Evolutionary conservation across 2,329 filamentous ascomycete genomes (phyloP), one percentile per base, ranked within the genome.

Genomic region (Pestalotiopsis sp.): DNA sequence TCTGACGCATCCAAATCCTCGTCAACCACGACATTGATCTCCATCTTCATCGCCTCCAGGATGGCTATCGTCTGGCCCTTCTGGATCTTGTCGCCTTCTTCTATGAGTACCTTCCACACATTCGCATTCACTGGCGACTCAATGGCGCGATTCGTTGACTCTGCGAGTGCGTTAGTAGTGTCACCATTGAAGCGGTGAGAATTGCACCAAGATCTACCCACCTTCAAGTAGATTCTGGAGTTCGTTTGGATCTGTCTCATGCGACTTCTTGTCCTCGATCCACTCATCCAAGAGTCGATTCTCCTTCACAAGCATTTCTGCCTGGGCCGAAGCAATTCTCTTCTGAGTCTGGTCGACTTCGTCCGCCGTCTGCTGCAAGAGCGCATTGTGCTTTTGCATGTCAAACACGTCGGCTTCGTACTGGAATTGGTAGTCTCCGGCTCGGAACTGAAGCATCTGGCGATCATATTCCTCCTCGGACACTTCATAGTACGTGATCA

Each of bases 1-100:
- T 59, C 68, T 13, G 72, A 41, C 2, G 70, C 71, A 4, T 69
- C 66, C 17, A 72, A 67, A 5, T 68, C 65, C 5, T 68, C 70
- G 14, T 70, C 72, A 1, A 69, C 70, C 4, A 25, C 6, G 1
- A 86, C 80, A 14, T 80, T 79, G 68, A 88, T 85, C 71, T 88
- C 87, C 79, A 88, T 82, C 74, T 89, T 88, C 86, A 89, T 89
- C 0, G 86, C 86, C 68, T 89, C 86, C 3, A 88, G 77, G 2
- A 88, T 83, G 1, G 81, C 76, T 1, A 84, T 79, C 0, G 81
- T 73, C 27, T 86, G 80, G 7, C 82, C 82, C 12, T 80, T 76
- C 13, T 80, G 76, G 3, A 88, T 58, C 1, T 72, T 66, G 13
- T 85, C 79, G 0, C 84, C 83, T 36, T 81, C 78, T 14, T 81